These are phyloP conservation scores for Phytophthora sp. DNA, from an alignment of 352 stramenopile species.

Conservation along the genomic window DNA sequence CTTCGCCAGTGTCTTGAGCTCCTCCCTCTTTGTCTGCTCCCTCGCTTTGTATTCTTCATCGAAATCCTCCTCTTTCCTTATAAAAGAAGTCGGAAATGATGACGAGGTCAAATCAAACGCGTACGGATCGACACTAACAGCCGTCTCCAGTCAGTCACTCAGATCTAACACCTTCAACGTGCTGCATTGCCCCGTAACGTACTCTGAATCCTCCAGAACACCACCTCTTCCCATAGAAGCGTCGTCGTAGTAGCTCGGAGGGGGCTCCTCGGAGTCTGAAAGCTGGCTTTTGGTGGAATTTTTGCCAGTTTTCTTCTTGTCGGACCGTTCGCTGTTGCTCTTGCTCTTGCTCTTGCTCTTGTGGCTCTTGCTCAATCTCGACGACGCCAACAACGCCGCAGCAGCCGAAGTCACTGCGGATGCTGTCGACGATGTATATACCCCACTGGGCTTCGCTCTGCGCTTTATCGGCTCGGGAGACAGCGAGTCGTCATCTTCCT, in stretches of 20 bases:
- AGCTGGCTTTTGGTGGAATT: slow-evolving; percentile 34
- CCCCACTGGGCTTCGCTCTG: slow-evolving; percentile 12
- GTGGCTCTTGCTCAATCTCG: slow-evolving; percentile 41
- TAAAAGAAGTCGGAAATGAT: slow-evolving; percentile 35
- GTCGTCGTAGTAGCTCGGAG: slow-evolving; percentile 62
- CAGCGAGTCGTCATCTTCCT: slow-evolving; percentile 59
- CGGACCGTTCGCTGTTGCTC: slow-evolving; percentile 29
- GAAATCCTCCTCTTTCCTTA: slow-evolving; percentile 26
- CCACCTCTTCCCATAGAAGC: slow-evolving; percentile 19
- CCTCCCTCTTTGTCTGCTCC: slow-evolving; percentile 42
- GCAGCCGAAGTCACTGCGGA: slow-evolving; percentile 54
- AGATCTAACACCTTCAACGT: not conserved
- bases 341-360: slow-evolving; percentile 32
- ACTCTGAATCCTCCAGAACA: slow-evolving; percentile 31
- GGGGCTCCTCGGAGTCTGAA: slow-evolving; percentile 59
- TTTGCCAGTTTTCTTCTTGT: slow-evolving; percentile 38
- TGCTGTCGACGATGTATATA: slow-evolving; percentile 29
- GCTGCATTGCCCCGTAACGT: slow-evolving; percentile 8
- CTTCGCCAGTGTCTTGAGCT: slow-evolving; percentile 37
- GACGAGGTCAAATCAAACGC: slow-evolving; percentile 64
- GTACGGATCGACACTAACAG: slow-evolving; percentile 69
- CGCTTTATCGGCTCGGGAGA: slow-evolving; percentile 41
- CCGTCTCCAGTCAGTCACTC: slow-evolving; percentile 14
- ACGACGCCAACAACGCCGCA: slow-evolving; percentile 57
- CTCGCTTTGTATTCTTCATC: slow-evolving; percentile 25